Conservation (phyloP, 192 early-diverging fungal genomes). For the Thamnidium elegans region DNA sequence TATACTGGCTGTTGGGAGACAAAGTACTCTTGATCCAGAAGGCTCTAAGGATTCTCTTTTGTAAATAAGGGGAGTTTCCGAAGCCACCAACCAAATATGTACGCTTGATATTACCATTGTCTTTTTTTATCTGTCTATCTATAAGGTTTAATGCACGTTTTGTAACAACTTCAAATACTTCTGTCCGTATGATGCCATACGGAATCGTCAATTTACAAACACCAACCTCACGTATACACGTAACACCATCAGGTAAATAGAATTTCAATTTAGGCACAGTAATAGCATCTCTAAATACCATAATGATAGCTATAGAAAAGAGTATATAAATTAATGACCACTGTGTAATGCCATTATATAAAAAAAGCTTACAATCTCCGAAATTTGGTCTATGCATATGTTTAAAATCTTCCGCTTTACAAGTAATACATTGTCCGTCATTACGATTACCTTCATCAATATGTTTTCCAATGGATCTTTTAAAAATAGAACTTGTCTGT, state of each 20-base stretch:
- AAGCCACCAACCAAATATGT: conserved; percentile 10
- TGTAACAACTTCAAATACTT: neutral
- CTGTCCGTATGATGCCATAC: neutral
- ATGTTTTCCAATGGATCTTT: no score
- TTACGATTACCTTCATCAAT: neutral
- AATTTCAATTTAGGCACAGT: no score
- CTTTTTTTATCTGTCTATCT: neutral
- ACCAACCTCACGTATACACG: no score
- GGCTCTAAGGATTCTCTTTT: neutral
- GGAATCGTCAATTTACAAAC: neutral
- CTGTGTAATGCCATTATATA: neutral
- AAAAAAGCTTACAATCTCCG: no score
- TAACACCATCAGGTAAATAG: neutral
- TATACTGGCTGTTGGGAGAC: neutral
- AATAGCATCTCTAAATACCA: neutral
- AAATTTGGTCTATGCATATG: no score
- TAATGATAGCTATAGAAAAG: neutral
- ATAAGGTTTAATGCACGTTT: neutral
- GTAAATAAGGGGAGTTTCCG: conserved; percentile 3
- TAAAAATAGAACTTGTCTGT: neutral
- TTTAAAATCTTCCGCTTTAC: no score
- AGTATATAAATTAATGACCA: neutral
- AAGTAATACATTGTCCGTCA: neutral
- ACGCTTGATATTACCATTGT: neutral
- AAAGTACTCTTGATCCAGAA: neutral